These are phyloP conservation scores for Rhodotorula sp. DNA, from an alignment of 1,284 basidiomycete genomes.

Conservation along the genomic window DNA sequence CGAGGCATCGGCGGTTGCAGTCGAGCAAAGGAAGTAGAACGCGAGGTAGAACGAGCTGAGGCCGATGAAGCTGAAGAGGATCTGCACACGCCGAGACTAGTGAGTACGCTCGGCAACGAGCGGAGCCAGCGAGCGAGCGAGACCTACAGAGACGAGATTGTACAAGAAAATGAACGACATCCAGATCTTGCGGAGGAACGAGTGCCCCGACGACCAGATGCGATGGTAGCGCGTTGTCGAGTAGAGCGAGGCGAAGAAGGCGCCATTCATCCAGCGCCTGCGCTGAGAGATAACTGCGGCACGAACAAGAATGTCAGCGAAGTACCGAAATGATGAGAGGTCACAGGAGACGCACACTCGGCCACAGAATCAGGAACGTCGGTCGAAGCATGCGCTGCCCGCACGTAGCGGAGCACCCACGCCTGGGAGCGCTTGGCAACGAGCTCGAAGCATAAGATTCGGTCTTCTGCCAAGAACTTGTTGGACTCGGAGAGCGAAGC, in stretches of 20 bases:
- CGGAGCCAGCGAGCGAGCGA: background rate
- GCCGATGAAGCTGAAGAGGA: slow-evolving; percentile 63
- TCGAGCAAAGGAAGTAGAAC: slow-evolving; percentile 43
- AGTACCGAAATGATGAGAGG: slow-evolving; percentile 59
- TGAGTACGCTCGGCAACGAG: background rate
- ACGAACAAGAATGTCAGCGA: background rate
- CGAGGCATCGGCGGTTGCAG: slow-evolving; percentile 32
- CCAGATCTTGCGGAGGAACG: slow-evolving; percentile 73
- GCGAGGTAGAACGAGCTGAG: slow-evolving; percentile 38
- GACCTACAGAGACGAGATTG: slow-evolving; percentile 54
- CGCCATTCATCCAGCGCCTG: slow-evolving; percentile 81
- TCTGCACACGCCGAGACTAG: slow-evolving; percentile 25
- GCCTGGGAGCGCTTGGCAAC: slow-evolving; percentile 36
- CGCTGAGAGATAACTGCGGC: slow-evolving; percentile 13
- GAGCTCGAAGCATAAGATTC: slow-evolving; percentile 50
- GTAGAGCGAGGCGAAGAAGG: slow-evolving; percentile 80
- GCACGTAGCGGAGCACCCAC: slow-evolving; percentile 80
- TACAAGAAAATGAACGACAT: slow-evolving; percentile 74
- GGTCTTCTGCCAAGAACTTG: slow-evolving; percentile 56
- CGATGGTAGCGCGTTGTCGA: slow-evolving; percentile 79
- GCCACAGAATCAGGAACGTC: slow-evolving; percentile 10
- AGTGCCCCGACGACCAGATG: slow-evolving; percentile 88
- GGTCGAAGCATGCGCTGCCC: slow-evolving; percentile 83
- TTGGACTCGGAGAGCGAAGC: slow-evolving; percentile 64
- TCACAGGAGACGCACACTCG: slow-evolving; percentile 48